These are phyloP conservation scores for Protoeuglena noctilucae DNA, from an alignment of 139 green algal species.

Conservation along the genomic window DNA sequence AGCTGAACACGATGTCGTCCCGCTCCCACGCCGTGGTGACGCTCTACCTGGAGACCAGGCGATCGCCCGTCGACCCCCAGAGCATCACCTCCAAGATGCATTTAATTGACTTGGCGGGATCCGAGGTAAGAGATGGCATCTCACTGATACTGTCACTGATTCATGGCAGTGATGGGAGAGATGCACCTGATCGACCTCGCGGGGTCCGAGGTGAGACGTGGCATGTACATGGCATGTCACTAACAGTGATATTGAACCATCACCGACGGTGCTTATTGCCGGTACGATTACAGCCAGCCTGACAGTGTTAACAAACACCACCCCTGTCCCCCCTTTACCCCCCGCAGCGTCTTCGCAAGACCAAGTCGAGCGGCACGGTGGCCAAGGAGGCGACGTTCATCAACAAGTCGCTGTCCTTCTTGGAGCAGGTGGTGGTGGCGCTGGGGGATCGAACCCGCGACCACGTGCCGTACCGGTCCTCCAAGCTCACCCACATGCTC, in stretches of 20 bases:
- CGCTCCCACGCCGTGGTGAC: slow-evolving; percentile 59
- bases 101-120: slow-evolving; percentile 53
- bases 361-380: slow-evolving; percentile 33
- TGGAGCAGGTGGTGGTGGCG: slow-evolving; percentile 50
- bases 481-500: slow-evolving; percentile 51
- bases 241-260: no score
- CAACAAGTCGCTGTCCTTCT: slow-evolving; percentile 48
- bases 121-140: no score
- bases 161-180: no score
- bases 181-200: no score
- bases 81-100: slow-evolving; percentile 31
- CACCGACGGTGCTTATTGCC: no score
- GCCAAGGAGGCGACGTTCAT: slow-evolving; percentile 48
- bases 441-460: slow-evolving; percentile 21
- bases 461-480: slow-evolving; percentile 28
- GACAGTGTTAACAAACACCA: no score
- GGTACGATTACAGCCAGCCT: no score
- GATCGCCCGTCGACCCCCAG: slow-evolving; percentile 2
- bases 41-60: slow-evolving; percentile 30
- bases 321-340: no score
- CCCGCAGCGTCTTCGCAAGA: slow-evolving; percentile 52
- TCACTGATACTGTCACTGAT: no score
- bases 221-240: no score
- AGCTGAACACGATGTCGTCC: slow-evolving; percentile 46
- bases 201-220: no score